Conservation (phyloP, 108 stramenopile species). For the Skeletonema tropicum region DNA sequence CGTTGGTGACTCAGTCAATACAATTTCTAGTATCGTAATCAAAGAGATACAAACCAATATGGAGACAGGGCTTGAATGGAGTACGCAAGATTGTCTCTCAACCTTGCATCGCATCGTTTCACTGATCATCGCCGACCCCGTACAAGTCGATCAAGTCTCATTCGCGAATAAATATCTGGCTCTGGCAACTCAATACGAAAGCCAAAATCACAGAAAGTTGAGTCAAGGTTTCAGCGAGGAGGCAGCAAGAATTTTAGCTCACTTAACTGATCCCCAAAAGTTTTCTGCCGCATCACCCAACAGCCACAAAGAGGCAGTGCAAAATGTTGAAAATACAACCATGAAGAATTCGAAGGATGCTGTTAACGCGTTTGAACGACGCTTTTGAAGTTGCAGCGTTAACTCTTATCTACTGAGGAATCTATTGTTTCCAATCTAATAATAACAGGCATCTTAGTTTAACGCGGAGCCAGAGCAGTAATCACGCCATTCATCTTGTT, state of each 20-base stretch:
- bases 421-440: background rate
- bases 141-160: slow-evolving; percentile 5
- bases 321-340: background rate
- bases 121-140: slow-evolving; percentile 19
- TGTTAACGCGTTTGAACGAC: background rate
- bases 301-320: background rate
- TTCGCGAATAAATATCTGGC: slow-evolving; percentile 18
- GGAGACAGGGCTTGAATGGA: slow-evolving; percentile 13
- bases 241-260: slow-evolving; percentile 20
- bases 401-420: background rate
- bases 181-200: slow-evolving; percentile 12
- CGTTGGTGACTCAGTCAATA: slow-evolving; percentile 19
- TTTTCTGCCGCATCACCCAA: slow-evolving; percentile 9
- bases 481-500: slow-evolving; percentile 78
- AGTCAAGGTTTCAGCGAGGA: slow-evolving; percentile 20
- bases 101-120: slow-evolving; percentile 29
- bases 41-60: slow-evolving; percentile 16
- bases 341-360: background rate
- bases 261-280: slow-evolving; percentile 31
- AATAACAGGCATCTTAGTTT: slow-evolving; percentile 11
- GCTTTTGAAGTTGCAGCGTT: background rate
- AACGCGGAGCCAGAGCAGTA: slow-evolving; percentile 77
- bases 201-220: slow-evolving; percentile 5
- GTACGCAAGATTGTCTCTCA: slow-evolving; percentile 20
- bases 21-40: slow-evolving; percentile 21